Evolutionary conservation across 225 moss, liverwort and hornwort genomes (phyloP).

Genomic region (Physcomitrium patens): DNA sequence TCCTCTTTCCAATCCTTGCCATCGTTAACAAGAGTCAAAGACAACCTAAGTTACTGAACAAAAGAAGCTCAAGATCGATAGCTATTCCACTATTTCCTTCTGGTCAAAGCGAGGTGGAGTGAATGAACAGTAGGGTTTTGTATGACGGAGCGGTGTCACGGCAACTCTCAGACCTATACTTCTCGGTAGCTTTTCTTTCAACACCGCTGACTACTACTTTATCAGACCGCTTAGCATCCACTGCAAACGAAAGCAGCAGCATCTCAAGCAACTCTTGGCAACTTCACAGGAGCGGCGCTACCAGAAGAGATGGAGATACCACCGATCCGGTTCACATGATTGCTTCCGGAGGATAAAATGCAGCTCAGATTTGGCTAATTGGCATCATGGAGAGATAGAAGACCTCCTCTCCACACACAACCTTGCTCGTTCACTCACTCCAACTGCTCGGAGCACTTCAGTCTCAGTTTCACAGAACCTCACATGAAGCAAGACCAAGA

Average conservation of each 20-base stretch:
- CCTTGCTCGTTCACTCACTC: conserved; percentile 41
- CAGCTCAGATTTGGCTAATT: conserved; percentile 66
- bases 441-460: neutral
- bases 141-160: conserved; percentile 25
- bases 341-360: conserved; percentile 17
- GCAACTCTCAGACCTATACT: conserved; percentile 62
- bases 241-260: neutral
- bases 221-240: conserved; percentile 28
- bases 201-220: conserved; percentile 34
- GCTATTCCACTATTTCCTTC: neutral
- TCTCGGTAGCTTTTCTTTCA: conserved; percentile 64
- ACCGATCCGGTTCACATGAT: conserved; percentile 9
- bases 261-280: conserved; percentile 33
- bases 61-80: neutral
- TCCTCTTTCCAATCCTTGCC: conserved; percentile 71
- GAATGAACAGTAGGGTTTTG: conserved; percentile 37
- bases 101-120: neutral
- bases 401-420: conserved; percentile 37
- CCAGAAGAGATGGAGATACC: conserved; percentile 35
- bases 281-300: conserved; percentile 21
- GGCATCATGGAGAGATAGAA: conserved; percentile 46
- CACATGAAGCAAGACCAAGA: too few species aligned
- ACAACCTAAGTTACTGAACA: neutral
- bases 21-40: neutral
- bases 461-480: too few species aligned